Evolutionary conservation across 495 filamentous ascomycete genomes (phyloP), one percentile per base, ranked within the genome.

Genomic region (Geopyxis carbonaria): DNA sequence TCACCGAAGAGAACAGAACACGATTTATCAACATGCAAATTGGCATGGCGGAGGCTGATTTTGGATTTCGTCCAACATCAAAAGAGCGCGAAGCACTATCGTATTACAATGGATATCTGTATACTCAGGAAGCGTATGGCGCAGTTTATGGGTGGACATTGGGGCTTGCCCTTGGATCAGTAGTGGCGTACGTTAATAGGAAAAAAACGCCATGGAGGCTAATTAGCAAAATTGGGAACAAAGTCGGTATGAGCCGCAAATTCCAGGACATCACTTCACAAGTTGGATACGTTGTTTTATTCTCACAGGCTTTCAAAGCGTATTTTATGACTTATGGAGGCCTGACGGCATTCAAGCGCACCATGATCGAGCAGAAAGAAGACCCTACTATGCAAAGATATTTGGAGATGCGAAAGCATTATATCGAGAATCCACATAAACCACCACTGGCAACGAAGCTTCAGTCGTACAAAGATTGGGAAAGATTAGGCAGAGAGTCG

Each of bases 41-140:
- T 1, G 20, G 7, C 16, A 11, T 37, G 10, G 34, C 34, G 2
- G 1, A 20, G 4, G 19, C 19, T 9, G 34, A 37, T 3, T 37
- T 53, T 20, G 28, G 27, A 6, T 30, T 52, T 25, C 16, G 39
- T 3, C 38, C 47, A 2, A 37, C 50, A 3, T 27, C 33, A 0
- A 13, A 13, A 20, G 49, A 53, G 38, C 16, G 16, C 3, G 22
- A 42, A 22, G 45, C 22, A 0, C 25, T 53, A 22, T 18, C 49
- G 14, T 52, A 53, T 34, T 53, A 53, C 33, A 29, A 48, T 21
- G 18, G 31, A 14, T 23, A 47, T 10, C 52, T 53, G 21, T 53
- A 53, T 40, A 22, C 44, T 0, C 47, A 52, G 27, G 44, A 53
- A 19, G 47, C 50, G 10, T 46, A 45, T 24, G 50, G 48, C 11